Evolutionary conservation across 169 alveolate genomes (phyloP).

Genomic region (Eimeria sp.): DNA sequence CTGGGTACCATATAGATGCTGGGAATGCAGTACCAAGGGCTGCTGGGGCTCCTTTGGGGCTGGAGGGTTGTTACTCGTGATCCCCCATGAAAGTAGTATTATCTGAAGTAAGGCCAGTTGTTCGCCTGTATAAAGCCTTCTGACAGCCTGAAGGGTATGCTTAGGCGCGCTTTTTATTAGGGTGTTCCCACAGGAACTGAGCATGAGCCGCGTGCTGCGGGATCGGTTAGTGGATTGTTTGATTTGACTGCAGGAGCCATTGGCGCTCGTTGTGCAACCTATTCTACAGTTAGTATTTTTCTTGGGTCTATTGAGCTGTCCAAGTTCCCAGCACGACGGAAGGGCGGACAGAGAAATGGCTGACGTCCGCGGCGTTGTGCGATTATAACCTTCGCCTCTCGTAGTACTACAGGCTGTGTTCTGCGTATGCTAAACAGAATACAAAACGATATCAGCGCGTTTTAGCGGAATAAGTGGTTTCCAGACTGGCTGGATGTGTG

Average conservation of each 20-base stretch:
- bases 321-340: neutral
- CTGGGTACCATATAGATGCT: neutral
- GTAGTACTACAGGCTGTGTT: neutral
- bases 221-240: neutral
- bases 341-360: conserved; percentile 6
- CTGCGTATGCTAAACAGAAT: neutral
- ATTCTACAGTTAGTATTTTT: neutral
- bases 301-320: neutral
- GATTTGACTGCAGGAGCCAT: neutral
- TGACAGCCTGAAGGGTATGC: neutral
- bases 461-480: neutral
- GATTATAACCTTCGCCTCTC: neutral
- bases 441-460: neutral
- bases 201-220: neutral
- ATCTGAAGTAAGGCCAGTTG: neutral
- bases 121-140: neutral
- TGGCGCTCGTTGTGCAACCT: neutral
- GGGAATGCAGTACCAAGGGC: neutral
- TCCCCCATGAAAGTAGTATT: neutral
- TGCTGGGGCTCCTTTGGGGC: conserved; percentile 41
- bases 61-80: conserved; percentile 12
- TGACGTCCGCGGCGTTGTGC: neutral
- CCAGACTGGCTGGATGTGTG: conserved; percentile 9
- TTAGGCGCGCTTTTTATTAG: neutral
- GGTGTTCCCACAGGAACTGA: neutral